Conservation (phyloP, 139 green algal species). For the Astrephomene gubernaculifera region DNA sequence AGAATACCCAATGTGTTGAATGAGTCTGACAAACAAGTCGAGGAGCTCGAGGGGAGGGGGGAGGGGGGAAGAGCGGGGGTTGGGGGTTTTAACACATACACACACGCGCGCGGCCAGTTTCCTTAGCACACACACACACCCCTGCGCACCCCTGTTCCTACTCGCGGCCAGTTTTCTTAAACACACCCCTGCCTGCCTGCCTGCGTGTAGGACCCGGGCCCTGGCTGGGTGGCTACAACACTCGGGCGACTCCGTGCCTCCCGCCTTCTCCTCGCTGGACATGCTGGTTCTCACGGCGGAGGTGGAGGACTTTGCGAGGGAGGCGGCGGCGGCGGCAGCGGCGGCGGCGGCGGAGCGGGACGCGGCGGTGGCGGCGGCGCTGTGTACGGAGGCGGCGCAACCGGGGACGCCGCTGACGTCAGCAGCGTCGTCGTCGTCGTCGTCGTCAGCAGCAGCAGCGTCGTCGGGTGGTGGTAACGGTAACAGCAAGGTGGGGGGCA, state of each 20-base stretch:
- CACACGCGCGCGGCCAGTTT: no score
- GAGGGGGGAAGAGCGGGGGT: neutral
- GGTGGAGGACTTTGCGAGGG: neutral
- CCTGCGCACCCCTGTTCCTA: no score
- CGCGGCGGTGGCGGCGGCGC: neutral
- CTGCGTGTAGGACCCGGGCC: neutral
- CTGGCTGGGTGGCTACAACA: neutral
- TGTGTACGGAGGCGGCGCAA: conserved; percentile 21
- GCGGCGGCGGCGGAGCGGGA: neutral
- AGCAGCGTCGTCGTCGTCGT: neutral
- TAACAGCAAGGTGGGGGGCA: no score
- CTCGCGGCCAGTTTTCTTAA: no score
- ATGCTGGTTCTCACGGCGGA: conserved; percentile 39
- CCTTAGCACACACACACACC: no score
- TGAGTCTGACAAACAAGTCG: no score
- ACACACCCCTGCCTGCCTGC: neutral
- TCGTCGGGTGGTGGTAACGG: no score
- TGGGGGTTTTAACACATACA: neutral
- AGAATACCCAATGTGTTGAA: no score
- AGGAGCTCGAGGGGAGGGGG: no score
- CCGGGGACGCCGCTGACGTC: conserved; percentile 1
- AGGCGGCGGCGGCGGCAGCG: neutral
- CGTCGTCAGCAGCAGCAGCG: neutral
- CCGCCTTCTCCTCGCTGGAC: conserved; percentile 36
- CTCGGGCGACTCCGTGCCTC: neutral